A percentile compares a stretch with the other conserved stretches of the same genome.
Conservation (phyloP, 2,329 filamentous ascomycete species). For the Escovopsis weberi region DNA sequence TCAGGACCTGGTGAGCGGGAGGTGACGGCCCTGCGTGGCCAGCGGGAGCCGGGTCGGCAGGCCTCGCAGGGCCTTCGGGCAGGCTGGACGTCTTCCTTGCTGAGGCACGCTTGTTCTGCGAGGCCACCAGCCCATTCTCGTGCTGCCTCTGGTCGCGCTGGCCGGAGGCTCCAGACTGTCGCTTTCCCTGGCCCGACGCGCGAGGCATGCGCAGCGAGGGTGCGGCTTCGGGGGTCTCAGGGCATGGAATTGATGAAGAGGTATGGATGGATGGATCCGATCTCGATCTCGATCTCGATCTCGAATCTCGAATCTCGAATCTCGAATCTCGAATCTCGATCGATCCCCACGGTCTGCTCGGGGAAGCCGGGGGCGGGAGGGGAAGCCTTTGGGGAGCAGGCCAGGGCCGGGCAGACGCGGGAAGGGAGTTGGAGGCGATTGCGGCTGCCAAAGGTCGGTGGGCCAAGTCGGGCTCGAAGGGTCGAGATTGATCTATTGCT, state of each 20-base stretch:
- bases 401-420: constrained; percentile 20
- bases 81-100: constrained; percentile 29
- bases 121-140: constrained; percentile 72
- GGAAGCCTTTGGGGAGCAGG: constrained; percentile 5
- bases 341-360: constrained; percentile 17
- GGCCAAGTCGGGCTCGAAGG: too few species aligned
- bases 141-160: constrained; percentile 57
- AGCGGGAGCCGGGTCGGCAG: constrained; percentile 16
- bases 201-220: constrained; percentile 42
- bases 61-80: constrained; percentile 24
- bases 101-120: constrained; percentile 21
- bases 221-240: too few species aligned
- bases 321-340: too few species aligned
- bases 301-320: too few species aligned
- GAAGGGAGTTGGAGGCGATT: too few species aligned
- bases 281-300: too few species aligned
- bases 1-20: constrained; percentile 7
- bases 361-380: too few species aligned
- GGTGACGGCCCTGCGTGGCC: constrained; percentile 17
- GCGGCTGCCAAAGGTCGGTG: too few species aligned
- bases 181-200: constrained; percentile 42
- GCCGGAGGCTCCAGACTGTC: constrained; percentile 46
- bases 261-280: too few species aligned
- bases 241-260: constrained; percentile 10
- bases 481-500: too few species aligned